Conservation (phyloP, 495 filamentous ascomycete genomes). For the Hyaloscypha finlandica region DNA sequence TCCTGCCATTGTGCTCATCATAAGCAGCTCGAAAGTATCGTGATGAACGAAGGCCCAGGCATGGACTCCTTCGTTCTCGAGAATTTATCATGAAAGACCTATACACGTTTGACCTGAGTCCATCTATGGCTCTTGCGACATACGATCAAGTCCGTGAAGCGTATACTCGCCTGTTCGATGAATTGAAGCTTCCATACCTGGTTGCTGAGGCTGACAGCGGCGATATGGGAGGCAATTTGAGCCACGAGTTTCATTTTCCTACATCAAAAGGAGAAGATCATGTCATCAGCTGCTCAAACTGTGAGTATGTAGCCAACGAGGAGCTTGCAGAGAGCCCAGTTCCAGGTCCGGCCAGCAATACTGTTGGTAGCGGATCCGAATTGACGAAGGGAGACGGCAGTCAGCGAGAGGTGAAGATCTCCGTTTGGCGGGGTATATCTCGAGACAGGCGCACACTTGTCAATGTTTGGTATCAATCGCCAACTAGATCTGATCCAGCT, state of each 20-base stretch:
- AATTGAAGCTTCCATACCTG: conserved; percentile 80
- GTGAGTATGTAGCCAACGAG: conserved; percentile 81
- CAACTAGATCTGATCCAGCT: conserved; percentile 23
- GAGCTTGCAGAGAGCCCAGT: conserved; percentile 61
- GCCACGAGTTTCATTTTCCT: conserved; percentile 91
- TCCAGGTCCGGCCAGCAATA: conserved; percentile 2
- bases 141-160: conserved; percentile 70
- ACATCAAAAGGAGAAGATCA: conserved; percentile 84
- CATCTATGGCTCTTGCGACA: conserved; percentile 67
- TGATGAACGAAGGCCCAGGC: conserved; percentile 84
- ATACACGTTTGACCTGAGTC: conserved; percentile 85
- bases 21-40: conserved; percentile 84
- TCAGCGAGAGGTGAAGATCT: not conserved
- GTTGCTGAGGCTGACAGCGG: conserved; percentile 90
- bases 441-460: conserved; percentile 66
- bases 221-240: conserved; percentile 90
- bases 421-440: conserved; percentile 68
- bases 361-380: conserved; percentile 12
- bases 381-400: not conserved
- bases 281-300: conserved; percentile 72
- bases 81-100: conserved; percentile 99
- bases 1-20: conserved; percentile 13
- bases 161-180: conserved; percentile 75
- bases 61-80: conserved; percentile 84
- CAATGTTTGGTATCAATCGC: conserved; percentile 63